Conservation (phyloP, 345 rosid genomes). For the Euphorbia lathyris region DNA sequence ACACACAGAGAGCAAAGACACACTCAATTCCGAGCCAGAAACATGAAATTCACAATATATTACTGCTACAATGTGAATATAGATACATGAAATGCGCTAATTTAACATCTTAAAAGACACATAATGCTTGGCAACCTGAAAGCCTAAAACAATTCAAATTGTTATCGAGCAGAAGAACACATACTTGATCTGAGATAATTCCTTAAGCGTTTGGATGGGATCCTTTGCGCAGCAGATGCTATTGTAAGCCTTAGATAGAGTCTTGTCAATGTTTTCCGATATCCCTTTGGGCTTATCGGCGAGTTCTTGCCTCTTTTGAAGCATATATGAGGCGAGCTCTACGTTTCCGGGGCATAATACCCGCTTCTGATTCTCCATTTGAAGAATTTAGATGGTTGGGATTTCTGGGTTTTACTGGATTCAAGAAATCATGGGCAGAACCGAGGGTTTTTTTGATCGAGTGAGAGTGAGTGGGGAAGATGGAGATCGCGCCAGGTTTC, state of each 20-base stretch:
- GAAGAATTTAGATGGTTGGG: neutral
- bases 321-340: constrained; percentile 51
- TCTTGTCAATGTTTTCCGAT: constrained; percentile 55
- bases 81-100: neutral
- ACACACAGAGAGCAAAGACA: too few relatives aligned
- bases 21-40: neutral
- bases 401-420: neutral
- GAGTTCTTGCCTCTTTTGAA: constrained; percentile 64
- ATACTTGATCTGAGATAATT: constrained; percentile 72
- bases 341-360: constrained; percentile 57
- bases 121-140: neutral
- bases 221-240: constrained; percentile 48
- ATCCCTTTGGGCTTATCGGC: constrained; percentile 66
- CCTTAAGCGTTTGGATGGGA: constrained; percentile 65
- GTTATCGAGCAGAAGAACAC: constrained; percentile 14
- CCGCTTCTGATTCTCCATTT: constrained; percentile 52
- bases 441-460: too few relatives aligned
- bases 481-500: constrained; percentile 22
- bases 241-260: constrained; percentile 55
- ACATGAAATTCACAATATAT: neutral
- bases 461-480: neutral
- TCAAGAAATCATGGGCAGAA: neutral
- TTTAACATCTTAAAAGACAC: neutral
- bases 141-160: neutral
- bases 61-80: neutral